Base-by-base conservation (phyloP, 257 asterid species). In the Ophiorrhiza pumila region DNA sequence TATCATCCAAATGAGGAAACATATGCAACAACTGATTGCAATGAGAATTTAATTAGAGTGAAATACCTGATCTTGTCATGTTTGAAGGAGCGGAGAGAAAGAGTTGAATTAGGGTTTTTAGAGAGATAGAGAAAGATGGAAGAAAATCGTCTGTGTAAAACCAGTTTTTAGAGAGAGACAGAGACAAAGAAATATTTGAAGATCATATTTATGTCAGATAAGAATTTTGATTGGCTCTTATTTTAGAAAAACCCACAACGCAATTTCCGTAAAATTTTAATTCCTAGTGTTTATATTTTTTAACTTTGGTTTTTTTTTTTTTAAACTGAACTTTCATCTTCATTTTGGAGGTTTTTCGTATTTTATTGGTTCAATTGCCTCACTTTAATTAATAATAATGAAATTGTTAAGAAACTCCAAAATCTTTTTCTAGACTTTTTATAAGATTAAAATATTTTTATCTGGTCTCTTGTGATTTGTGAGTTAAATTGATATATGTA, bases 81-180 rank as follows among this genome's bases (percentile, higher is more conserved):
- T 74, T 68, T 25, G 73, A 61, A 45, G 49, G 66, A 45, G 76
- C 23, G 60, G 76, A 71, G 52, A 79, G 32, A 80, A 50, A 56
- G 69, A 76, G 85, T 70, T 74, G 81, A 77, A 77, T 89, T 85
- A 88, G 96, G 95, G 85, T 91, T 86, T 85, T 74, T 71, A 68
- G 70, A 74, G 76, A 70, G 58, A 78, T 13, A 23, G 66, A 41
- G 57, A 70, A 31, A 56, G 59, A 81, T 35, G 68, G 64, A 71
- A 67, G 74, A 71, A 78, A 71, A 71, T 62, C 71, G 76, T 69
- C 31, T 79, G 78, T 35, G 65, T 69, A 59, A 65, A 77, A 75
- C 59, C 71, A 75, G 80, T 69, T 60, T 23, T 34, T 53, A 12
- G 63, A 58, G 46, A 71, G 75, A 67, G 71, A 67, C n/a, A 41